Base-by-base conservation (phyloP, 1,139 yeast genomes). In the Pichia sp. region DNA sequence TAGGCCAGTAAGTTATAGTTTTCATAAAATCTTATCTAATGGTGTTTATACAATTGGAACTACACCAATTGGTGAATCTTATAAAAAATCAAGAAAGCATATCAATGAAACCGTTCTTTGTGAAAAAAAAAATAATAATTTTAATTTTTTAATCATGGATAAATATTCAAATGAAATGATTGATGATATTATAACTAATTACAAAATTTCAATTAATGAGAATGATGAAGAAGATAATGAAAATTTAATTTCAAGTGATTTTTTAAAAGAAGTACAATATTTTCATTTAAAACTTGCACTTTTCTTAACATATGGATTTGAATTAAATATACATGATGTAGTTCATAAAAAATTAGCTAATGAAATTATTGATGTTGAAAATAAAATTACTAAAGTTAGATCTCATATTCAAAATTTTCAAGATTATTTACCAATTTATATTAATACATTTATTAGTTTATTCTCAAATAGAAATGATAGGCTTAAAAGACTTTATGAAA, bases 1-100 rank as follows among this genome's bases (percentile, higher is more conserved):
- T 1, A 67, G 95, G 41, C 94, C 95, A 0, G 64, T 73, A 30
- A 70, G 76, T 48, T 77, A 79, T 62, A 82, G 89, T 0, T 86
- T 86, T 65, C 94, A 86, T 64, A 69, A 73, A 33, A 69, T 85
- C 7, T 76, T 85, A 1, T 81, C 89, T 0, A 66, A 75, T 4
- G 83, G 79, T 49, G 67, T 56, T 5, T 79, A 75, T 54, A 86
- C 95, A 0, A 74, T 86, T 32, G 95, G 95, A 0, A 82, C 94
- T 0, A 83, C 92, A 0, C 94, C 94, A 1, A 78, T 74, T 59
- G 77, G 85, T 2, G 69, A 66, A 1, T 71, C 81, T 2, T 83
- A 73, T 58, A 69, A 70, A 52, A 67, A 67, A 29, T 75, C 78
- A 60, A 75, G 82, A 57, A 81, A 79, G 58, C 73, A 74, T 7